Base-by-base conservation (phyloP, 257 asterid genomes). In the Plantago ovata region DNA sequence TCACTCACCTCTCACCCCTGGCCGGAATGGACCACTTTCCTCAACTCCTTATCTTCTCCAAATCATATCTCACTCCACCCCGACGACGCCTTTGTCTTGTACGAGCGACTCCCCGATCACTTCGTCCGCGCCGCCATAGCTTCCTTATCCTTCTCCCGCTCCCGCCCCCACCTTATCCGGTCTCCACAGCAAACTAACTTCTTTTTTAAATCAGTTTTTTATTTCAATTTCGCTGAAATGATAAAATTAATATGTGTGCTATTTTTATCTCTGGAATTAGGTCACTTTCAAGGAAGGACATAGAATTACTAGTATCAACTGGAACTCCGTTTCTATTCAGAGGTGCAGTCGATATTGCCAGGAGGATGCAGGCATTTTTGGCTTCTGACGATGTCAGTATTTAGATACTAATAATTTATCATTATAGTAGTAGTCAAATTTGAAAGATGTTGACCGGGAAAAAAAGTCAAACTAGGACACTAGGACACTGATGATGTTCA, bases 281-380 rank as follows among this genome's bases (percentile, higher is more conserved):
- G 70, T 64, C 53, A 66, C 83, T 91, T 49, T 80, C 95, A 10
- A 85, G 82, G 77, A 91, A 69, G 72, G 86, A 91, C 58, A 75
- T 87, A 33, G 92, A 87, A 68, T 84, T 81, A 11, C 79, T 87
- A 65, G 95, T 78, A 18, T 57, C 82, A 39, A 85, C 85, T 67
- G 98, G 96, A 65, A 91, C 94, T 59, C 98, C 96, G 11, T 87
- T 87, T 78, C 67, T 91, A 61, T 91, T 87, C 78, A 85, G 77
- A 72, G 76, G 86, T 72, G 95, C 98, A 3, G 80, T 91, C 19
- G 87, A 83, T 62, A 73, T 87, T 22, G 84, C 94, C 20, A 72
- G 87, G 52, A 85, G 83, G 75, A 78, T 91, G 94, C 76, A 84
- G 74, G 65, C 81, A 8, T 91, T 81, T 75, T 58, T 91, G 85